phyloP scores from a whole-genome alignment of 192 early-diverging fungal genomes.

The Dimargaris xerosporica region DNA sequence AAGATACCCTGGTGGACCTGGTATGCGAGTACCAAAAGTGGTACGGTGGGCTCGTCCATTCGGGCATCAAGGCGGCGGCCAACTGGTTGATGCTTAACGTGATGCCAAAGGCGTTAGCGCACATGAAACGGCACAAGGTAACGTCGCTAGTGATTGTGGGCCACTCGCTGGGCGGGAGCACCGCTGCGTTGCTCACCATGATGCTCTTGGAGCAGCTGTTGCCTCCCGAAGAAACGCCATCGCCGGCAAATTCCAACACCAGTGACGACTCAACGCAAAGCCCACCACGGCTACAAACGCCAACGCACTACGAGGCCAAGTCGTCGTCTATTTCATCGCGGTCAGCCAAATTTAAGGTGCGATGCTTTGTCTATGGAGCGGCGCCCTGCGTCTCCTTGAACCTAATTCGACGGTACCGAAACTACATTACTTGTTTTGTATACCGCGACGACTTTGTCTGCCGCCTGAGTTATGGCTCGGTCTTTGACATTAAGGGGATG shows the following conservation, averaged over 20 bases:
- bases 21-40: conserved; percentile 63
- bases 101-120: conserved; percentile 43
- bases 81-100: conserved; percentile 54
- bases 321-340: conserved; percentile 4
- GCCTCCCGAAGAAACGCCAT: conserved; percentile 7
- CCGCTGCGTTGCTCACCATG: conserved; percentile 54
- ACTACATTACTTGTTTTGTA: conserved; percentile 44
- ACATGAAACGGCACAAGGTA: conserved; percentile 30
- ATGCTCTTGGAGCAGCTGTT: conserved; percentile 44
- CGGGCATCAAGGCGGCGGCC: conserved; percentile 59
- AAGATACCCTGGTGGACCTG: conserved; percentile 60
- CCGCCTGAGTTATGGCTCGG: conserved; percentile 46
- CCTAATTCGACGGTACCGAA: conserved; percentile 32
- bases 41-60: conserved; percentile 61
- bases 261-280: background rate
- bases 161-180: conserved; percentile 55
- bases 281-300: background rate
- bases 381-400: conserved; percentile 36
- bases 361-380: conserved; percentile 37
- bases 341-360: conserved; percentile 25
- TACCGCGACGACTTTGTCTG: conserved; percentile 44
- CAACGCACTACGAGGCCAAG: background rate
- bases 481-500: conserved; percentile 41
- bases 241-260: background rate
- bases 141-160: conserved; percentile 48